A percentile compares a stretch with the other conserved stretches of the same genome.
These are phyloP conservation scores for Wolfiporia cocos DNA, from an alignment of 1,284 basidiomycete species.

Conservation along the genomic window DNA sequence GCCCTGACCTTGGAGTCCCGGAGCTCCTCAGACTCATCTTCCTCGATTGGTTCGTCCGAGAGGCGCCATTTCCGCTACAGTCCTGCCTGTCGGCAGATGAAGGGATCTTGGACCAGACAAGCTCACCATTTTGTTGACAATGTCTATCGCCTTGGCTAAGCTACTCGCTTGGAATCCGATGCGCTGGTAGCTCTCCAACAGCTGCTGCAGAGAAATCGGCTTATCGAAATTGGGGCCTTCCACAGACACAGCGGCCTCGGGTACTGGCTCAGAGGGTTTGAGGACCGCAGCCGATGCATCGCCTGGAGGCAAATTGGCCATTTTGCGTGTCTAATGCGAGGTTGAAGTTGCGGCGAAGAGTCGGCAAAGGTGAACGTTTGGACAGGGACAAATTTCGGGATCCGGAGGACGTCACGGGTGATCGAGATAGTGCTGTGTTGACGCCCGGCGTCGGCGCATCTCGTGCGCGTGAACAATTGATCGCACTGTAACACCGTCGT, in stretches of 20 bases:
- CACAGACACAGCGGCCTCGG: conserved; percentile 68
- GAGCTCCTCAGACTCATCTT: conserved; percentile 66
- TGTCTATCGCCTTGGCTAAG: conserved; percentile 82
- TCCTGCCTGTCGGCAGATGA: no score
- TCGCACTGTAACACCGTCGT: not conserved
- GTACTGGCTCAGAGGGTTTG: conserved; percentile 75
- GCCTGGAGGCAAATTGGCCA: conserved; percentile 38
- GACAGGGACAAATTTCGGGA: no score
- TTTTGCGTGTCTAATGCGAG: no score
- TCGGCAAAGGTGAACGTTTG: no score
- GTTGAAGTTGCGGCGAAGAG: no score
- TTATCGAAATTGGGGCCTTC: conserved; percentile 86
- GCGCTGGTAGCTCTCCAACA: conserved; percentile 78
- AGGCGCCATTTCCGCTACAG: conserved; percentile 79
- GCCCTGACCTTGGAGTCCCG: conserved; percentile 53
- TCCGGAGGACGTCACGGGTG: not conserved
- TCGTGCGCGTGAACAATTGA: not conserved
- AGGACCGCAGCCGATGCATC: conserved; percentile 72
- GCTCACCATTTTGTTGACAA: conserved; percentile 84
- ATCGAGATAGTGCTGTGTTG: no score
- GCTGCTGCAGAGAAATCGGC: conserved; percentile 58
- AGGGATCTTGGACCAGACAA: not conserved
- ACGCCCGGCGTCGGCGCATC: not conserved
- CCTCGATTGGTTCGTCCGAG: conserved; percentile 69
- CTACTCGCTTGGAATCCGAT: conserved; percentile 97